Evolutionary conservation across 176 grass and related monocot genomes (phyloP).

Genomic region (Zizania latifolia): DNA sequence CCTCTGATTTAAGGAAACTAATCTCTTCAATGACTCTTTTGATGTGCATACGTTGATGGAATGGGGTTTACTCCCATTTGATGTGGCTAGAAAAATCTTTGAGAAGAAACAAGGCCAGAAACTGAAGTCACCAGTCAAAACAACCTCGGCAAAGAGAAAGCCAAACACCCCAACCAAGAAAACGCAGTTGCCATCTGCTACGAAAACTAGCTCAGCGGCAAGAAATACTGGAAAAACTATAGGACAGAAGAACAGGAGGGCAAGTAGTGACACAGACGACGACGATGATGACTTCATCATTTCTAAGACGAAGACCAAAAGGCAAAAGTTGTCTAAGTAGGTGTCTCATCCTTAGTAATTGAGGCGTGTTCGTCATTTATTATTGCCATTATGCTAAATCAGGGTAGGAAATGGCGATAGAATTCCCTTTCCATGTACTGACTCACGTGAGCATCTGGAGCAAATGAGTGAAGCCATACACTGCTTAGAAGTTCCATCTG

Average conservation of each 20-base stretch:
- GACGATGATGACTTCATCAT: slow-evolving; percentile 42
- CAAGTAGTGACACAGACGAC: slow-evolving; percentile 23
- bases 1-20: too few species aligned
- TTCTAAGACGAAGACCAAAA: slow-evolving; percentile 46
- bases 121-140: slow-evolving; percentile 56
- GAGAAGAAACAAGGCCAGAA: slow-evolving; percentile 44
- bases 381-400: slow-evolving; percentile 19
- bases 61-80: slow-evolving; percentile 44
- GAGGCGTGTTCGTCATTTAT: background rate
- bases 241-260: slow-evolving; percentile 44
- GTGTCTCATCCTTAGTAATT: slow-evolving; percentile 2
- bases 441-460: background rate
- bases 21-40: too few species aligned
- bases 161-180: slow-evolving; percentile 16
- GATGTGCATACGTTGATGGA: too few species aligned
- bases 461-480: background rate
- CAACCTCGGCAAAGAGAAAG: slow-evolving; percentile 17
- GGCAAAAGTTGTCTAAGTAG: slow-evolving; percentile 42
- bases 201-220: slow-evolving; percentile 7
- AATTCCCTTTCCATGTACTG: background rate
- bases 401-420: background rate
- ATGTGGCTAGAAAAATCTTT: slow-evolving; percentile 44
- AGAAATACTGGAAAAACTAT: too few species aligned
- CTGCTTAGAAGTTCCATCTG: background rate
- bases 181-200: background rate